phyloP scores from a whole-genome alignment of 495 filamentous ascomycete species.

The Polyplosphaeria fusca region DNA sequence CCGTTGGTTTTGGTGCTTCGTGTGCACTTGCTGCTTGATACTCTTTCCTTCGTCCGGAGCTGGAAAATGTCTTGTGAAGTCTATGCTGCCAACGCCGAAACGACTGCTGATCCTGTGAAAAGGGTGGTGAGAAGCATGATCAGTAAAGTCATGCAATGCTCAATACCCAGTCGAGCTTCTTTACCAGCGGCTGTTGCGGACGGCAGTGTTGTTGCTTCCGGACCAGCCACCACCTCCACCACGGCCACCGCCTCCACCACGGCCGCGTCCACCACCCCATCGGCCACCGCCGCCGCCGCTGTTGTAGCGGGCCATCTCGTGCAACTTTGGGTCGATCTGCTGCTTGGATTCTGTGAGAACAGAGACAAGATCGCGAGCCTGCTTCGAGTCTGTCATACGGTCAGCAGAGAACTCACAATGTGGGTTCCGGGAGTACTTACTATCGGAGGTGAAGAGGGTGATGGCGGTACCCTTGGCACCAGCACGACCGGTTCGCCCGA shows the following conservation, averaged over 20 bases:
- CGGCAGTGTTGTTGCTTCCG: conserved; percentile 39
- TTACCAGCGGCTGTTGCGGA: conserved; percentile 43
- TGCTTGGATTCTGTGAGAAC: conserved; percentile 97
- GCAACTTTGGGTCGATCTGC: conserved; percentile 91
- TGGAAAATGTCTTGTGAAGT: too few species aligned
- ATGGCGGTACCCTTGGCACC: conserved; percentile 49
- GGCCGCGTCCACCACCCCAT: conserved; percentile 53
- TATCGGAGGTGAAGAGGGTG: conserved; percentile 78
- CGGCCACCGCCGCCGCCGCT: conserved; percentile 63
- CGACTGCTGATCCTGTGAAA: too few species aligned
- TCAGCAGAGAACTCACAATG: neutral
- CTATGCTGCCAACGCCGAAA: too few species aligned
- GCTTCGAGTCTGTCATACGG: conserved; percentile 73
- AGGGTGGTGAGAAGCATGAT: too few species aligned
- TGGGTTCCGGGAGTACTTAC: conserved; percentile 54
- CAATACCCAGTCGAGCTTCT: too few species aligned
- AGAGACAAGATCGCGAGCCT: conserved; percentile 89
- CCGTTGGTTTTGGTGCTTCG: too few species aligned
- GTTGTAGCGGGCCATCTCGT: conserved; percentile 91
- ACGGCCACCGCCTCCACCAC: conserved; percentile 57
- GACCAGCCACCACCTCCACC: conserved; percentile 51
- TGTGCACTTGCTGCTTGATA: too few species aligned
- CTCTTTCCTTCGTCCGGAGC: too few species aligned
- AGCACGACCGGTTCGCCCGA: conserved; percentile 49
- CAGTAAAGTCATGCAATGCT: too few species aligned